Conservation (phyloP, 1,284 basidiomycete genomes). For the Puccinia triticina region DNA sequence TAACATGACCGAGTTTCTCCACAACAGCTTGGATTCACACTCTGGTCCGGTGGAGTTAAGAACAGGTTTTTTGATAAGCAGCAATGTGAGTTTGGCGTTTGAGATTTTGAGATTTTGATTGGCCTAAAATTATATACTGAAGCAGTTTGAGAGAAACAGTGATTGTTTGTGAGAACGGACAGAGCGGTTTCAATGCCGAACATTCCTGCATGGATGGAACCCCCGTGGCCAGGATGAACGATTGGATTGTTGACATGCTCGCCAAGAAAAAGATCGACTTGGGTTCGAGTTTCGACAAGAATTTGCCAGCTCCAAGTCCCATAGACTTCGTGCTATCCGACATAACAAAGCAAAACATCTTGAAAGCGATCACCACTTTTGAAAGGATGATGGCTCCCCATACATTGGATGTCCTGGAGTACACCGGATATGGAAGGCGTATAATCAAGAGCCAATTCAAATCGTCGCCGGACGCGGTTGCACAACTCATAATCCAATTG, state of each 20-base stretch:
- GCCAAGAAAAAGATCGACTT: conserved; percentile 76
- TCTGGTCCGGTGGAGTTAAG: conserved; percentile 88
- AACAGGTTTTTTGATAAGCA: conserved; percentile 99
- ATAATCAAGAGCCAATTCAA: conserved; percentile 82
- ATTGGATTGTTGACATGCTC: conserved; percentile 82
- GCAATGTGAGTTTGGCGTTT: conserved; percentile 78
- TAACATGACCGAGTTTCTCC: background rate
- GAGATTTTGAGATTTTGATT: background rate
- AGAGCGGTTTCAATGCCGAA: conserved; percentile 78
- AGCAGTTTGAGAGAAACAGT: conserved; percentile 64
- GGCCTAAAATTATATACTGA: background rate
- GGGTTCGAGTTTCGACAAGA: conserved; percentile 62
- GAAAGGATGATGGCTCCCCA: conserved; percentile 70
- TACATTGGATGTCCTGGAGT: conserved; percentile 66
- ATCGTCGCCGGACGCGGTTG: conserved; percentile 76
- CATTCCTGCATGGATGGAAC: conserved; percentile 97
- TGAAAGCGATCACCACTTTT: conserved; percentile 70
- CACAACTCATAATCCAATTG: conserved; percentile 91
- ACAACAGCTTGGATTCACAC: conserved; percentile 65
- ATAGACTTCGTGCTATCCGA: conserved; percentile 63
- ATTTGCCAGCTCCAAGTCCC: conserved; percentile 53
- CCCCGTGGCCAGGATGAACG: conserved; percentile 90
- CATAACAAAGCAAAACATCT: conserved; percentile 68
- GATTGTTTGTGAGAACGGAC: conserved; percentile 88
- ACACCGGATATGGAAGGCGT: conserved; percentile 87